A percentile compares a stretch with the other conserved stretches of the same genome.
phyloP scores from a whole-genome alignment of 139 green algal genomes.

The Picocystis salinarum region DNA sequence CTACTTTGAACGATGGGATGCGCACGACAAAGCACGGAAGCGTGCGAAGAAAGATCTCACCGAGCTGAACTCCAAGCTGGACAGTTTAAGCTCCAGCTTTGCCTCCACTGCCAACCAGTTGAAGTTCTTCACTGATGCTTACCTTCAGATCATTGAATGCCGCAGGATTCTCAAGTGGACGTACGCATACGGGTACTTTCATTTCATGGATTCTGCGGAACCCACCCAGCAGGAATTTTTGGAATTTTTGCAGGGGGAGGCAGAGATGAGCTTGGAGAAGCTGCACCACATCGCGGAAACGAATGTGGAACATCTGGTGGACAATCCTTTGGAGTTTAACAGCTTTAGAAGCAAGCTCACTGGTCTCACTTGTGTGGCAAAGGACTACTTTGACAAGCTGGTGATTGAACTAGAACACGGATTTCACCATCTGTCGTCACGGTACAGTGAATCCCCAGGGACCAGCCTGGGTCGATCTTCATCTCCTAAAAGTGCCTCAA shows the following conservation, averaged over 20 bases:
- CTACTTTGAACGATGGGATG: constrained; percentile 67
- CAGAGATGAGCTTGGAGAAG: constrained; percentile 54
- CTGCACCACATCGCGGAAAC: constrained; percentile 62
- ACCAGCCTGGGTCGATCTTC: no score
- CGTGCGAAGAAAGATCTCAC: constrained; percentile 1
- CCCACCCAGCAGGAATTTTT: constrained; percentile 55
- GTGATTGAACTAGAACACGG: constrained; percentile 63
- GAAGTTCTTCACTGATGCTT: not conserved
- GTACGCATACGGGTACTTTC: constrained; percentile 87
- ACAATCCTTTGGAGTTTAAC: constrained; percentile 13
- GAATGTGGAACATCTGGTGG: constrained; percentile 27
- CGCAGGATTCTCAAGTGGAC: constrained; percentile 94
- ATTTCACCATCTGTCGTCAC: constrained; percentile 43
- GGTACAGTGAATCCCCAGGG: no score
- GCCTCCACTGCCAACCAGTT: no score
- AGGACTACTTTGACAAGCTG: constrained; percentile 70
- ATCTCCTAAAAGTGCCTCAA: no score
- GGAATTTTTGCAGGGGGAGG: constrained; percentile 76
- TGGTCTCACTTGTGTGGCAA: constrained; percentile 70
- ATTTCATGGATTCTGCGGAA: constrained; percentile 25
- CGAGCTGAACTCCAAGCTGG: not conserved
- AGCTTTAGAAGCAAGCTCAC: constrained; percentile 62
- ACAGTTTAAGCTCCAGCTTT: not conserved
- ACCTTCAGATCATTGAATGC: constrained; percentile 64
- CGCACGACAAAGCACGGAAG: constrained; percentile 33